Base-by-base conservation (phyloP, 176 grass and related monocot genomes). In the Lolium rigidum region DNA sequence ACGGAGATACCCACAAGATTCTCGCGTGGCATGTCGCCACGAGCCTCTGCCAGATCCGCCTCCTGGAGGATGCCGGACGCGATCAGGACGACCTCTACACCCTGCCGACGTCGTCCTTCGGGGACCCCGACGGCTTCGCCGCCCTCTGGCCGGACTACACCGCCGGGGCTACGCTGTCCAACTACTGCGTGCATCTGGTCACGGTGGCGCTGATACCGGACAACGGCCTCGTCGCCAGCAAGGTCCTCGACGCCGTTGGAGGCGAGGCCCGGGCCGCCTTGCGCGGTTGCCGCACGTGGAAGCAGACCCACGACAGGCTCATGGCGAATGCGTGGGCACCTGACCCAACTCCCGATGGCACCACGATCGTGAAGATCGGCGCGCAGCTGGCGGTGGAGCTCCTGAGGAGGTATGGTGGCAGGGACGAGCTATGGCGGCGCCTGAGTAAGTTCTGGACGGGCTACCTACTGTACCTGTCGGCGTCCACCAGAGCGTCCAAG, bases 141-240 rank as follows among this genome's bases (percentile, higher is more conserved):
- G 62, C 0, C 9, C 14, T 41, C 6, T 69, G 66, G 66, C 31
- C 46, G 26, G 4, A 78, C 3, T 78, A 78, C 51, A 5, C 5
- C 76, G 4, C 37, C 35, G 76, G 55, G 20, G 37, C 17, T 2
- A 80, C 4, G 0, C 15, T 80, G n/a, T 80, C 56, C 35, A 61
- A 79, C 76, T 79, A 79, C 76, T 79, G 76, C 76, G 38, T 9
- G 11, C 21, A 46, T 6, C 76, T 79, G 35, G 76, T 25, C 10
- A 25, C 10, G 11, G 10, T 44, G 13, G 56, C 56, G 5, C 35
- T 79, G 55, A 18, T 79, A 0, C 76, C 76, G 37, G 76, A 61
- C 56, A 79, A 79, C 9, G 76, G 76, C 76, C 76, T 61, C 56
- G 38, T 79, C 37, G 76, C 11, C 37, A 22, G 37, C 37, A 79